These are phyloP conservation scores for Neurospora sp. DNA, from an alignment of 495 filamentous ascomycete genomes.

Conservation along the genomic window DNA sequence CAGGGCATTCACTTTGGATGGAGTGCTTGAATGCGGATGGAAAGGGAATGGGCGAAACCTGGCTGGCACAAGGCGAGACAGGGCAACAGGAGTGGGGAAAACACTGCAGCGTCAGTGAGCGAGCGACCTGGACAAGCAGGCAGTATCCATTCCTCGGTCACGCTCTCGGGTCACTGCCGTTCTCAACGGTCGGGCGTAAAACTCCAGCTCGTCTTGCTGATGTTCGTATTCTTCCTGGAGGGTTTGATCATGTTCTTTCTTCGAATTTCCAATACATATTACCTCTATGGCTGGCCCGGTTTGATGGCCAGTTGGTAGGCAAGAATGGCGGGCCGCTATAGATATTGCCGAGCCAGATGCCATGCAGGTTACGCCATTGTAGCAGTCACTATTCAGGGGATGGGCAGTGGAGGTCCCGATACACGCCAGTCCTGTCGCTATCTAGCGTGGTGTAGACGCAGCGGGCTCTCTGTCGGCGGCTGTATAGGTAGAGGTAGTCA, in stretches of 20 bases:
- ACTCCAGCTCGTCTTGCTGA: background rate
- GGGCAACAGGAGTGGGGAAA: slow-evolving; percentile 2
- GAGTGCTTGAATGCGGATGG: background rate
- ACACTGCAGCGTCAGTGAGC: background rate
- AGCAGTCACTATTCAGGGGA: background rate
- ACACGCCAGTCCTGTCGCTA: background rate
- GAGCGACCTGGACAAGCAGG: background rate
- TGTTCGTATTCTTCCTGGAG: background rate
- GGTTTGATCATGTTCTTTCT: background rate
- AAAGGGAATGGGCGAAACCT: slow-evolving; percentile 6
- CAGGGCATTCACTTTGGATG: background rate
- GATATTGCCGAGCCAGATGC: background rate
- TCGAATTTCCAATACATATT: background rate
- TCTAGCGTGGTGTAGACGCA: background rate
- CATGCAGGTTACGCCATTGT: background rate
- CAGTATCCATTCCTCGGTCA: slow-evolving; percentile 4
- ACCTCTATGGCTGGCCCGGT: background rate
- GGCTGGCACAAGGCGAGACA: slow-evolving; percentile 4
- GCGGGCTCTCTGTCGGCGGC: background rate
- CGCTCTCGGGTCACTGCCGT: background rate
- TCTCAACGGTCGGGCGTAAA: background rate
- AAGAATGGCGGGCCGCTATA: background rate
- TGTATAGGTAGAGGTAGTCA: background rate
- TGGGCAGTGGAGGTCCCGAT: background rate
- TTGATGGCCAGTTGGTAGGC: background rate